Base-by-base conservation (phyloP, 768 basidiomycete species). In the Lepiota subincarnata region DNA sequence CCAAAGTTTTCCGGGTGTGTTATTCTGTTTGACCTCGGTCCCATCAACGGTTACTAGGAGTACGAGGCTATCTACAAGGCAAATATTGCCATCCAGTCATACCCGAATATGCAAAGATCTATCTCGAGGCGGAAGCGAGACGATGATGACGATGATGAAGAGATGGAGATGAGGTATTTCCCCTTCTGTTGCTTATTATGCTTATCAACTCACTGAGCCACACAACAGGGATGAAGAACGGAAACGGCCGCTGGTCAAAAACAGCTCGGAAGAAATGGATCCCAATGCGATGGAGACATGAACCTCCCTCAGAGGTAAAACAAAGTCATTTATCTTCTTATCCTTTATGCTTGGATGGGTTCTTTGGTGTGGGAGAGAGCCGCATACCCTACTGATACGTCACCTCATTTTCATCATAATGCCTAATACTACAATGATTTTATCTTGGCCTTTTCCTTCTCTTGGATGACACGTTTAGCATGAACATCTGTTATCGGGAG, bases 31-130 rank as follows among this genome's bases (percentile, higher is more conserved):
- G 11, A 28, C 38, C 26, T 36, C 18, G 13, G 44, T 37, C 37
- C 4, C 39, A 20, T 41, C 26, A n/a, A 12, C 43, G 16, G 14
- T 16, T 24, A 41, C 11, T 60, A 94, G 92, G 93, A 94, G 73
- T 96, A 94, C 59, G 91, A 95, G 68, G 89, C 92, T 3, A 96
- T 96, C 64, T 91, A 94, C 66, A 84, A 81, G 61, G 93, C 93
- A 7, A 81, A 74, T 51, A 73, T 81, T 19, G 88, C 89, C 0
- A 77, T 92, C 28, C 81, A 82, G 4, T 69, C 73, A 2, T 87
- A 80, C 61, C 83, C 84, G 0, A 58, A 66, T 12, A 70, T 68
- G 47, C 73, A 76, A 49, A 73, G 77, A 48, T 64, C 73, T 6
- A 75, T 76, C 1, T 67, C 77, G 10, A 72, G 80, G 53, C 80